Conservation (phyloP, 225 moss, liverwort and hornwort genomes). For the Neckera pumila region DNA sequence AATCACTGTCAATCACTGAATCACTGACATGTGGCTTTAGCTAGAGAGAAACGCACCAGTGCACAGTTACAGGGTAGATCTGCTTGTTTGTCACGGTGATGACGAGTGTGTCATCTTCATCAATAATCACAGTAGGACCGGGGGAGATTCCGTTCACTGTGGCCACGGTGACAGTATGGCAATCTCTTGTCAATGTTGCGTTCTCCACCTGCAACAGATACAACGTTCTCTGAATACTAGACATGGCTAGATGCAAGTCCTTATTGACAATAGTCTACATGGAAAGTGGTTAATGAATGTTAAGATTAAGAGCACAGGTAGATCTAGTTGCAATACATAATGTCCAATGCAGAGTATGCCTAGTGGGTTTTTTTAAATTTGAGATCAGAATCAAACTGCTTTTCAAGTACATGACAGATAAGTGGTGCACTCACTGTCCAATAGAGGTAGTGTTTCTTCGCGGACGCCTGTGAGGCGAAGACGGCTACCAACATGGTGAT, state of each 20-base stretch:
- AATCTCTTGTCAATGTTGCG: neutral
- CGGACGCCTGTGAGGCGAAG: neutral
- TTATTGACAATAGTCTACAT: no score
- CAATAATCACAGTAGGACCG: neutral
- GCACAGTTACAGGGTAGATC: neutral
- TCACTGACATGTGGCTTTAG: neutral
- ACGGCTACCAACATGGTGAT: neutral
- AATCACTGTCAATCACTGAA: no score
- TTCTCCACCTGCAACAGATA: neutral
- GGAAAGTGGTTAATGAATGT: neutral
- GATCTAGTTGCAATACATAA: neutral
- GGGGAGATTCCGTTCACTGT: constrained; percentile 14
- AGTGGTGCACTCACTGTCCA: neutral
- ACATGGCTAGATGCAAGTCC: neutral
- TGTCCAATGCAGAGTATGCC: neutral
- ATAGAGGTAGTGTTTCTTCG: neutral
- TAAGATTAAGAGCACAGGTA: neutral
- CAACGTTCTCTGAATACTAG: neutral
- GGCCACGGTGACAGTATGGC: constrained; percentile 4
- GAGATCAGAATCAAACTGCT: neutral
- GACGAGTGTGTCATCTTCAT: constrained; percentile 3
- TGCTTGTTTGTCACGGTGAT: constrained; percentile 13
- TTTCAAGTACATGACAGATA: no score
- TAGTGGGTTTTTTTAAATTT: neutral
- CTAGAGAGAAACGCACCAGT: constrained; percentile 2